Conservation (phyloP, 768 basidiomycete genomes). For the Termitomyces sp. region DNA sequence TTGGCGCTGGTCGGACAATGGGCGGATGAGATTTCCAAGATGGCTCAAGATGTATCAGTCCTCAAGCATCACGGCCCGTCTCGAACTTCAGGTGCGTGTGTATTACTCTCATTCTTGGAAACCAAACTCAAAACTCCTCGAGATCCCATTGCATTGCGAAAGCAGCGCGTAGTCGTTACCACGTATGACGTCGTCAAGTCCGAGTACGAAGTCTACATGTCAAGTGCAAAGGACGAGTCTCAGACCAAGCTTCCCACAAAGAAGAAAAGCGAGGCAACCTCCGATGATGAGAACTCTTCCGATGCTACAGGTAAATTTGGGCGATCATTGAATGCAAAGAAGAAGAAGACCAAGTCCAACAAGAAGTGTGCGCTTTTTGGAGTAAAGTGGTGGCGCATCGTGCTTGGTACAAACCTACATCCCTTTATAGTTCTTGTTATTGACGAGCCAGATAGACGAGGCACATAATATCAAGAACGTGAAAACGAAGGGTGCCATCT, state of each 20-base stretch:
- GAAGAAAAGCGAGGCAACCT: slow-evolving; percentile 32
- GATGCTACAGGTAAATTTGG: slow-evolving; percentile 43
- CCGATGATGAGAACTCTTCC: slow-evolving; percentile 30
- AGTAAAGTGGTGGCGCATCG: slow-evolving; percentile 80
- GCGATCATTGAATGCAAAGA: slow-evolving; percentile 35
- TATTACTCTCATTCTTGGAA: not conserved
- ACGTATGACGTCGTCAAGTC: slow-evolving; percentile 84
- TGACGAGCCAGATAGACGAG: slow-evolving; percentile 55
- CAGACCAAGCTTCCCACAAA: slow-evolving; percentile 40
- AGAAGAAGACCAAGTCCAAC: slow-evolving; percentile 37
- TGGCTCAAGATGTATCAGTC: slow-evolving; percentile 63
- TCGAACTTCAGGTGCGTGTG: slow-evolving; percentile 59
- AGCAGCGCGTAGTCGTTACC: slow-evolving; percentile 75
- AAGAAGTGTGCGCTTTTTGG: slow-evolving; percentile 71
- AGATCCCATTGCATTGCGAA: slow-evolving; percentile 55
- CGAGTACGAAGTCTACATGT: slow-evolving; percentile 58
- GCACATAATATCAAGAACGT: slow-evolving; percentile 94
- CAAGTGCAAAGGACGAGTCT: slow-evolving; percentile 51
- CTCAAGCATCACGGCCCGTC: slow-evolving; percentile 79
- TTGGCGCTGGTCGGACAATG: slow-evolving; percentile 88
- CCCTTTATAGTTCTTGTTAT: not conserved
- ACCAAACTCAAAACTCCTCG: not conserved
- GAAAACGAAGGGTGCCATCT: slow-evolving; percentile 71
- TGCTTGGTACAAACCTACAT: slow-evolving; percentile 58
- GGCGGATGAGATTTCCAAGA: slow-evolving; percentile 79